Conservation (phyloP, 1,284 basidiomycete genomes). For the Pseudozyma hubeiensis region DNA sequence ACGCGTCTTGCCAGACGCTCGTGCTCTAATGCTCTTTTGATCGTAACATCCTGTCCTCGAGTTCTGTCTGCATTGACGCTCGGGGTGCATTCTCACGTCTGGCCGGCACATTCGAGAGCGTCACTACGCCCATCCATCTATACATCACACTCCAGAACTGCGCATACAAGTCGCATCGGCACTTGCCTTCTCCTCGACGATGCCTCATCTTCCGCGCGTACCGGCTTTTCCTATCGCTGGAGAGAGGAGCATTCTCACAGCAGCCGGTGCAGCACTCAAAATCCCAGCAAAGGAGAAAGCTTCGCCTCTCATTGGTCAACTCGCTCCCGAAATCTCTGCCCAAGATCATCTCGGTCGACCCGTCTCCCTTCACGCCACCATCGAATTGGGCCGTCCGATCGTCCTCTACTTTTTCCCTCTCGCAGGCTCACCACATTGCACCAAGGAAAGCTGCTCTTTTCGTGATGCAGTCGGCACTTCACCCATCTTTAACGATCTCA, state of each 20-base stretch:
- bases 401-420: constrained; percentile 63
- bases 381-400: constrained; percentile 56
- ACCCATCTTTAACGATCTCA: constrained; percentile 58
- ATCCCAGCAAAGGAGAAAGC: constrained; percentile 50
- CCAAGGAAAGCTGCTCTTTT: constrained; percentile 55
- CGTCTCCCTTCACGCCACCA: constrained; percentile 59
- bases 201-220: constrained; percentile 50
- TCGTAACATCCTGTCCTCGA: not conserved
- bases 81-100: not conserved
- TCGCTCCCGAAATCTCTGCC: constrained; percentile 58
- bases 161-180: too few species aligned
- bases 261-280: constrained; percentile 30
- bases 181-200: not conserved
- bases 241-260: constrained; percentile 48
- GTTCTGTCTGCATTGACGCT: not conserved
- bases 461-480: constrained; percentile 55
- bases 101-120: too few species aligned
- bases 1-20: too few species aligned
- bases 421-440: constrained; percentile 62
- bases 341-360: constrained; percentile 51
- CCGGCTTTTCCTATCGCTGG: constrained; percentile 52
- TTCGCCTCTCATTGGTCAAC: constrained; percentile 49
- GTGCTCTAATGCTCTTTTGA: not conserved
- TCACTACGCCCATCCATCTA: too few species aligned
- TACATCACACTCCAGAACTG: too few species aligned